Conservation (phyloP, 257 asterid genomes). For the Salvia splendens region DNA sequence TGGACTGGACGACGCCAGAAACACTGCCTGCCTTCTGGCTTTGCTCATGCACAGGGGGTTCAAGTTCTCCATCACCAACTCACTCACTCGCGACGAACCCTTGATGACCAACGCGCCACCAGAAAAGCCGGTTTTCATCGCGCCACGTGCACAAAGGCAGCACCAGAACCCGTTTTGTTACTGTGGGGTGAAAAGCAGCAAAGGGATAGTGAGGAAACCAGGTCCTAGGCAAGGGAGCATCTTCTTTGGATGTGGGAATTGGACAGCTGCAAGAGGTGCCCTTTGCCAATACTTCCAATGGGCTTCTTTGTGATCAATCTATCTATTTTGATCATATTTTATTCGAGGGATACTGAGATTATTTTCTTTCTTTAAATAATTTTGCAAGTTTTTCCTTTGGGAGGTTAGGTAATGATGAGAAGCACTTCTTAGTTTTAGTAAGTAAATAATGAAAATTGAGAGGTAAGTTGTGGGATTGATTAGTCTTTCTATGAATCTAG, state of each 20-base stretch:
- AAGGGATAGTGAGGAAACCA: slow-evolving; percentile 61
- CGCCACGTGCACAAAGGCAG: slow-evolving; percentile 49
- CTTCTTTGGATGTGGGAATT: slow-evolving; percentile 78
- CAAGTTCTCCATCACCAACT: slow-evolving; percentile 67
- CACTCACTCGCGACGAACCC: slow-evolving; percentile 44
- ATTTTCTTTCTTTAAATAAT: slow-evolving; percentile 9
- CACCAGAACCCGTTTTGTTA: slow-evolving; percentile 48
- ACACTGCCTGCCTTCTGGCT: slow-evolving; percentile 74
- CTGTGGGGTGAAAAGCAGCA: slow-evolving; percentile 74
- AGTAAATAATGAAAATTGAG: neutral
- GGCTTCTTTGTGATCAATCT: slow-evolving; percentile 46
- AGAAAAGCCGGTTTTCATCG: slow-evolving; percentile 39
- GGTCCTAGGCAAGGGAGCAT: slow-evolving; percentile 75
- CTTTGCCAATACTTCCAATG: slow-evolving; percentile 72
- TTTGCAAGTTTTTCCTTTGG: neutral
- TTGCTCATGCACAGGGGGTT: slow-evolving; percentile 61
- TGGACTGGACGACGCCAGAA: slow-evolving; percentile 80
- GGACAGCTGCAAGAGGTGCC: slow-evolving; percentile 76
- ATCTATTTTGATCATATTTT: neutral
- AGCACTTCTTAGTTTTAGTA: neutral
- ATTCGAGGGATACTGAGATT: neutral
- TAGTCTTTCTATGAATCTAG: neutral
- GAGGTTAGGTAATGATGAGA: neutral
- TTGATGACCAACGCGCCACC: slow-evolving; percentile 40
- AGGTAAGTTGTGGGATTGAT: neutral